Conservation (phyloP, 2,329 filamentous ascomycete genomes). For the Neonectria faginata region DNA sequence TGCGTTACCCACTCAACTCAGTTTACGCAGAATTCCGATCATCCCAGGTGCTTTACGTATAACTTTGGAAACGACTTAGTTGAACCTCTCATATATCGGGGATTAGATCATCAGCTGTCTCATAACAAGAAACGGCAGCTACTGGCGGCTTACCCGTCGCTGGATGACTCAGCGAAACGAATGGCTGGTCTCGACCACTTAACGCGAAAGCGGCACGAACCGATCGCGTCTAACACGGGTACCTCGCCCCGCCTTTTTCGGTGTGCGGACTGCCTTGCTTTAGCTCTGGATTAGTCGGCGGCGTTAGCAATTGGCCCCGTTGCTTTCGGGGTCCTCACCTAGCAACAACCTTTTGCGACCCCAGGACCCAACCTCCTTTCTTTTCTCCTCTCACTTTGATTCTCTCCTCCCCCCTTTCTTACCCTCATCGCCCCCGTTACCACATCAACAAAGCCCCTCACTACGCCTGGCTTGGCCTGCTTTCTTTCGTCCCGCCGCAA, state of each 20-base stretch:
- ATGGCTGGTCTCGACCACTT: conserved; percentile 36
- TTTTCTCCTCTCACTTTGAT: background rate
- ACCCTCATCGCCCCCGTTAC: conserved; percentile 15
- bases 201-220: conserved; percentile 48
- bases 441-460: conserved; percentile 27
- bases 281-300: conserved; percentile 25
- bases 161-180: conserved; percentile 32
- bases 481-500: conserved; percentile 14
- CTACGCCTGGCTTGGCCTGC: conserved; percentile 13
- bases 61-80: background rate
- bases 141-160: background rate
- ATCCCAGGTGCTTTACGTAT: too few relatives aligned
- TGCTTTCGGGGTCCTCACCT: background rate
- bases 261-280: conserved; percentile 26
- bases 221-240: conserved; percentile 35
- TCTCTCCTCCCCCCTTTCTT: background rate
- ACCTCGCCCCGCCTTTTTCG: conserved; percentile 14
- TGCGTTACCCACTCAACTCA: background rate
- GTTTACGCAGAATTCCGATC: background rate
- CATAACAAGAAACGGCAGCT: background rate
- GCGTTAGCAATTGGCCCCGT: conserved; percentile 16
- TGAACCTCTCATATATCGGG: conserved; percentile 25
- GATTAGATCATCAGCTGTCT: conserved; percentile 28
- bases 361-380: conserved; percentile 10
- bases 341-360: conserved; percentile 7